Percentiles rank a stretch among this genome's conserved stretches.
phyloP scores from a whole-genome alignment of 116 monocot genomes.

The Iris pallida region DNA sequence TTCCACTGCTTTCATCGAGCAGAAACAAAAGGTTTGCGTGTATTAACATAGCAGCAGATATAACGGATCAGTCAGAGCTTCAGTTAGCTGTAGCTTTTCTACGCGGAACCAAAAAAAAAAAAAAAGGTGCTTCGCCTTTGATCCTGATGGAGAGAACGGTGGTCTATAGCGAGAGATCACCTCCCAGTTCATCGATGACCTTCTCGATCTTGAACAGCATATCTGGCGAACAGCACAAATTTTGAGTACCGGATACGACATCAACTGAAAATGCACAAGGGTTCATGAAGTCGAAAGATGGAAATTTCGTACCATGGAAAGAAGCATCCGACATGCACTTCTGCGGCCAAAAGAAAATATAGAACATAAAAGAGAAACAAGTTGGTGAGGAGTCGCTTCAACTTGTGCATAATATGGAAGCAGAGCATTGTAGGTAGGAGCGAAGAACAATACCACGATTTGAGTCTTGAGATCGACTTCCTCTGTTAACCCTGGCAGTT shows the following conservation, averaged over 20 bases:
- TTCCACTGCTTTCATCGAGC: too few species aligned
- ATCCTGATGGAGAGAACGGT: not conserved
- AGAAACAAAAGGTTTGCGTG: too few species aligned
- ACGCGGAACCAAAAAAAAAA: too few species aligned
- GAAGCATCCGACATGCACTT: constrained; percentile 41
- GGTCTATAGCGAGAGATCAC: constrained; percentile 28
- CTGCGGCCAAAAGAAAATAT: constrained; percentile 24
- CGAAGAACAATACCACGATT: constrained; percentile 23
- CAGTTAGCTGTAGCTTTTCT: too few species aligned
- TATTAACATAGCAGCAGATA: too few species aligned
- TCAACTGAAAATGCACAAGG: not conserved
- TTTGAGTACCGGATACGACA: too few species aligned
- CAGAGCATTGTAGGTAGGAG: not conserved
- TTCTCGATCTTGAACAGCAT: constrained; percentile 50
- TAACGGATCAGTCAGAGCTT: too few species aligned
- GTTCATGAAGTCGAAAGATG: not conserved
- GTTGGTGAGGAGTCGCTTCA: not conserved
- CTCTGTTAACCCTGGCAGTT: not conserved
- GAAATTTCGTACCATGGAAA: constrained; percentile 40
- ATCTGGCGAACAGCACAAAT: constrained; percentile 22
- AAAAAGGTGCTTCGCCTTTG: too few species aligned
- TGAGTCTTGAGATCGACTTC: constrained; percentile 29
- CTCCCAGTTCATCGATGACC: constrained; percentile 54
- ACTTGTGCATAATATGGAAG: not conserved
- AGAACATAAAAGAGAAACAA: not conserved